Evolutionary conservation across 106 monocot species (phyloP).

Genomic region (Ottelia alismoides): DNA sequence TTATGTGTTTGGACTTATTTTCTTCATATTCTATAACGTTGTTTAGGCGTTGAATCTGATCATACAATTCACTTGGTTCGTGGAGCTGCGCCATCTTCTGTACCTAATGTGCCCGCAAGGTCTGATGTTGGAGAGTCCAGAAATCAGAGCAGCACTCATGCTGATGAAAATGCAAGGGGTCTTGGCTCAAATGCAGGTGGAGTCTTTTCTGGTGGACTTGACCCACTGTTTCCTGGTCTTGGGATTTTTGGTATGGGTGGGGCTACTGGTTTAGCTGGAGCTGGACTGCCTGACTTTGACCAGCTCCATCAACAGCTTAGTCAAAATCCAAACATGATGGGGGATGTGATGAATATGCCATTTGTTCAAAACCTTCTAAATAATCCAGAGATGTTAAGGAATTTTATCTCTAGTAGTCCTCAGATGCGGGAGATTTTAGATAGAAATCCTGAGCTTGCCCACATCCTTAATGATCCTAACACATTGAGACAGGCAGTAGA

Average conservation of each 20-base stretch:
- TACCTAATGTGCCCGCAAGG: conserved; percentile 7
- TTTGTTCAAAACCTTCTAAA: conserved; percentile 69
- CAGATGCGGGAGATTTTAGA: conserved; percentile 92
- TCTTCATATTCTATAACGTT: not conserved
- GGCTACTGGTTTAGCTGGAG: conserved; percentile 33
- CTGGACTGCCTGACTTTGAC: conserved; percentile 57
- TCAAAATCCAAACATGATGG: conserved; percentile 85
- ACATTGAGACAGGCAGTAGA: conserved; percentile 77
- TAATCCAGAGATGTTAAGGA: conserved; percentile 79
- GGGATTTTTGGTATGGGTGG: conserved; percentile 17
- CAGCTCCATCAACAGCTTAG: conserved; percentile 71
- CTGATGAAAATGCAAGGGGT: conserved; percentile 4
- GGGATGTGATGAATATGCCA: conserved; percentile 87
- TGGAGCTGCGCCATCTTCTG: conserved; percentile 30
- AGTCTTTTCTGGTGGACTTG: conserved; percentile 20
- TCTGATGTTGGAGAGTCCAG: conserved; percentile 19
- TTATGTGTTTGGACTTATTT: no score
- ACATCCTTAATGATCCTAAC: conserved; percentile 83
- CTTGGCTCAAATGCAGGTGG: conserved; percentile 16
- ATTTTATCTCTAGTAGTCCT: conserved; percentile 84
- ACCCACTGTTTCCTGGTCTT: conserved; percentile 41
- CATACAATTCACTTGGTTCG: conserved; percentile 93
- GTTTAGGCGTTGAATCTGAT: conserved; percentile 61
- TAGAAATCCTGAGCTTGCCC: conserved; percentile 86
- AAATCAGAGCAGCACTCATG: conserved; percentile 5